Base-by-base conservation (phyloP, 495 filamentous ascomycete species). In the Talaromyces trachyspermus region DNA sequence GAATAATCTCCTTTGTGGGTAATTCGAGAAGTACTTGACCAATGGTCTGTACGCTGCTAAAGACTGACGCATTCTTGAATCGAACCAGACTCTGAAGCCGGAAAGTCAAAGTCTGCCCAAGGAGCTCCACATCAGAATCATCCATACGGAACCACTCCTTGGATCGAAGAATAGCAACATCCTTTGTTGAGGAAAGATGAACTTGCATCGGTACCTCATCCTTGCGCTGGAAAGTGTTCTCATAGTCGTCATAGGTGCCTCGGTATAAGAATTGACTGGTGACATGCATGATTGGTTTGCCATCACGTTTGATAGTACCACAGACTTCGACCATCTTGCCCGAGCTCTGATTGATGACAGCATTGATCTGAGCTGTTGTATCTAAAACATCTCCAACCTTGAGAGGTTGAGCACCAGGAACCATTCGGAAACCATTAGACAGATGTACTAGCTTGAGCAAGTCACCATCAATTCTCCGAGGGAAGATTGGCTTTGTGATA, bases 251-350 rank as follows among this genome's bases (percentile, higher is more conserved):
- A 68, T 98, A 98, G 11, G 76, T 77, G 32, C 92, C 92, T 22
- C 92, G 84, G 68, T 97, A 99, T 52, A 99, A 65, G 76, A 98
- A 98, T 64, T 97, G 92, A 41, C 89, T 95, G 11, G 88, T 95
- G 12, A 98, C 92, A 59, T 97, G 88, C 94, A 98, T 98, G 49
- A 97, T 88, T n/a, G 88, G 75, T 54, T 84, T 58, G 42, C 88
- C 86, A 33, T 94, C 80, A 17, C 94, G 81, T 44, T 80, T 84
- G 57, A 98, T 95, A 5, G 92, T 97, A 49, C 92, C 92, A 59
- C 90, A 95, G 17, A 99, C 89, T 66, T 97, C 94, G 7, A 99
- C 92, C 89, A 97, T 95, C 77, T 99, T 99, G 41, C 92, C 92
- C 33, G 92, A 91, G 26, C 95, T 89, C 58, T 96, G 88, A 65